Conservation (phyloP, 768 basidiomycete genomes). For the Kwoniella europaea region DNA sequence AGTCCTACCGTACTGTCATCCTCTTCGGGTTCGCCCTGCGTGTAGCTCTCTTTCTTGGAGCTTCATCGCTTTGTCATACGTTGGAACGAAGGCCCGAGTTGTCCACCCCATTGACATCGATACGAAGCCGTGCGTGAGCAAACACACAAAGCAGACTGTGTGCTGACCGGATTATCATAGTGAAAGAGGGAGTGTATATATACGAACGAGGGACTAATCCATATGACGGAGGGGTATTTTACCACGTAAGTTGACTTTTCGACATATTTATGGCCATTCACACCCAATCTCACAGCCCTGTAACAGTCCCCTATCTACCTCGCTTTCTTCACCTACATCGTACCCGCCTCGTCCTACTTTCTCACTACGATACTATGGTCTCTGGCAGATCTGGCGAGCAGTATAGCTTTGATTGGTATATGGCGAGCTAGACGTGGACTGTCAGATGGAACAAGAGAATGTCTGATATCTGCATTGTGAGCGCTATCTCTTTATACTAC, state of each 20-base stretch:
- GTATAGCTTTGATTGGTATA: slow-evolving; percentile 71
- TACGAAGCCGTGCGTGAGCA: slow-evolving; percentile 68
- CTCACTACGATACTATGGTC: slow-evolving; percentile 71
- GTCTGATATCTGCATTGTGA: slow-evolving; percentile 70
- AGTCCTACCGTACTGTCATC: slow-evolving; percentile 8
- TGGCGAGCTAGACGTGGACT: slow-evolving; percentile 69
- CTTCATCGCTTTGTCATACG: slow-evolving; percentile 26
- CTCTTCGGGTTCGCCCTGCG: slow-evolving; percentile 20
- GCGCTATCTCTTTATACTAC: slow-evolving; percentile 48
- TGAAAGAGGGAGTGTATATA: slow-evolving; percentile 87
- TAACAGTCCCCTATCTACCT: slow-evolving; percentile 81
- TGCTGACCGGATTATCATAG: slow-evolving; percentile 60
- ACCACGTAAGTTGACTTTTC: slow-evolving; percentile 68
- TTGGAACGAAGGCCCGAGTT: slow-evolving; percentile 76
- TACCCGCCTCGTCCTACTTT: slow-evolving; percentile 64
- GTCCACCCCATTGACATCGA: slow-evolving; percentile 79
- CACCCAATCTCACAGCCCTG: background rate
- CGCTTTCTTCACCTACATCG: slow-evolving; percentile 72
- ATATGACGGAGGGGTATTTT: slow-evolving; percentile 82
- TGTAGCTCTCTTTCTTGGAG: slow-evolving; percentile 22
- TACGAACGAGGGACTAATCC: slow-evolving; percentile 78
- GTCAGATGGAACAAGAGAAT: slow-evolving; percentile 62
- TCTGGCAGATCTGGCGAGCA: slow-evolving; percentile 68
- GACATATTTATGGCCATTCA: background rate
- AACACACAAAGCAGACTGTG: slow-evolving; percentile 24